Base-by-base conservation (phyloP, 768 basidiomycete species). In the Boletus tomentosulus region DNA sequence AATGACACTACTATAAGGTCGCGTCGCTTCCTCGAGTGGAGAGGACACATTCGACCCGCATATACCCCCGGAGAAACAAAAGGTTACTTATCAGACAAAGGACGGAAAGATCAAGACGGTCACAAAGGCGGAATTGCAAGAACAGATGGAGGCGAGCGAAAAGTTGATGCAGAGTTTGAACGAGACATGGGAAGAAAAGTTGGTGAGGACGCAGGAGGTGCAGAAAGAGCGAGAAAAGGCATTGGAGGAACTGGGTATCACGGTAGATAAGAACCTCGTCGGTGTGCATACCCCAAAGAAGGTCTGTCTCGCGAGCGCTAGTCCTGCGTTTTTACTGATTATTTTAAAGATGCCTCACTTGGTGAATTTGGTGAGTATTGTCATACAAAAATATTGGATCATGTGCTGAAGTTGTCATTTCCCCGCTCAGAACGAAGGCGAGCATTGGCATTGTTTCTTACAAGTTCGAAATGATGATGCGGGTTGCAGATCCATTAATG, bases 241-340 rank as follows among this genome's bases (percentile, higher is more conserved):
- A 10, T 73, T 99, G 46, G 97, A 99, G 73, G 96, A 97, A 73
- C 76, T 99, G 57, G 97, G 97, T 34, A 98, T 99, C 71, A 91
- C 90, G 38, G 92, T 99, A 55, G 96, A 98, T 74, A 98, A 94
- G 80, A 90, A 94, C 60, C 69, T 91, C 52, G 89, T 98, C 53
- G 96, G 97, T 48, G 97, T 99, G 53, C 94, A 97, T 76, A 94
- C 97, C 22, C 97, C 97, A 30, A 98, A 98, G 80, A 92, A 87
- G 80, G 90, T 83, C 63, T 41, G 56, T 53, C 56, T 44, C 16
- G 31, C 49, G 12, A 41, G 6, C 46, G 47, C 31, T 41, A 41
- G 54, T 54, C 35, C 51, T 51, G 50, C 53, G 25, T 51, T 27
- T 30, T 47, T 24, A 19, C 50, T 62, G 41, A 60, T 51, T 43